Evolutionary conservation across 2,329 filamentous ascomycete genomes (phyloP), one percentile per base, ranked within the genome.

Genomic region (Monosporascus sp.): DNA sequence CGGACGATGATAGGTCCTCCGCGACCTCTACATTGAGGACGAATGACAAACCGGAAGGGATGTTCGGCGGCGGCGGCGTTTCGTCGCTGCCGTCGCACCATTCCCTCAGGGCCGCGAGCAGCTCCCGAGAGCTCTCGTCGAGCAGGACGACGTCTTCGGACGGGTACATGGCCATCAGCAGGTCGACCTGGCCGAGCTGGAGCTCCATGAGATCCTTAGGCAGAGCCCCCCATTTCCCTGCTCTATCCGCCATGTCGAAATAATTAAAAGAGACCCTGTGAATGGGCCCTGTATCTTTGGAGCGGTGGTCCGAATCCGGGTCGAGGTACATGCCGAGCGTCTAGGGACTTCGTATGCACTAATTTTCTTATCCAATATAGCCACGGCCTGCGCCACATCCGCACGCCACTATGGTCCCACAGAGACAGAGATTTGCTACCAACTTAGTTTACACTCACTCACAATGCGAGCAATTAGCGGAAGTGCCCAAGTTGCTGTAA

Each of bases 161-260:
- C 1, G 72, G 70, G 54, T 78, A 81, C 78, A 81, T 81, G 9
- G 77, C 77, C 58, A 70, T 64, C 3, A 81, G 63, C n/a, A 81
- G 74, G 49, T 81, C 77, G 36, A 80, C 69, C 51, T 75, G 75
- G 1, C 72, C 73, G 11, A 80, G 62, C 62, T 79, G 77, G 14
- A 73, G 66, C 54, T 76, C 74, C 60, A 79, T 68, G 2, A 77
- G 57, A 7, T 78, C 75, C n/a, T 61, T 60, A 0, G 75, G 68
- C 8, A 79, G 60, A 38, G 31, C 31, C 11, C 3, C 9, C 27
- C 27, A 11, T 11, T 9, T 11, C 27, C 9, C 9, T 31, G 27
- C 9, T 31, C 9, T 11, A 11, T 11, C 27, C 9, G 27, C 9
- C 27, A 71, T 6, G 74, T 66, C 5, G 67, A 63, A 4, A 72